These are phyloP conservation scores for Mucor irregularis DNA, from an alignment of 371 early-diverging fungal genomes.

Conservation along the genomic window DNA sequence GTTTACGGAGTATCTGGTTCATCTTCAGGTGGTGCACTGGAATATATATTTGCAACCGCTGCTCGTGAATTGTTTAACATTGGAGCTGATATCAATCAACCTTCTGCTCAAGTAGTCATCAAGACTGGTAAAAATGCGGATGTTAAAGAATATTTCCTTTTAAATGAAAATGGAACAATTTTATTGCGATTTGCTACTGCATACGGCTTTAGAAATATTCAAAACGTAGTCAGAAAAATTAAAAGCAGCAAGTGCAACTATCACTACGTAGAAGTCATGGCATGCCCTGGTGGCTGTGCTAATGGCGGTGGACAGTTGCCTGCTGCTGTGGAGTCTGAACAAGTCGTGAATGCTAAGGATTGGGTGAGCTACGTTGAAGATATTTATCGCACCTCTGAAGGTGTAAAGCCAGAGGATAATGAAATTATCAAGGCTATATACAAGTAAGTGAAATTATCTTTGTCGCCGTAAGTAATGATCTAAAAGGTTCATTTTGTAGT, in stretches of 20 bases:
- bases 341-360: constrained; percentile 58
- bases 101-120: constrained; percentile 40
- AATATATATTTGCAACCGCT: constrained; percentile 82
- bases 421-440: constrained; percentile 54
- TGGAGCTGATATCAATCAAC: constrained; percentile 22
- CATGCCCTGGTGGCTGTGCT: constrained; percentile 91
- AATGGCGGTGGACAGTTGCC: constrained; percentile 88
- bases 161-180: constrained; percentile 46
- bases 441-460: no score
- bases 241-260: constrained; percentile 70
- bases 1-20: constrained; percentile 72
- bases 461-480: no score
- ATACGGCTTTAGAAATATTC: constrained; percentile 97
- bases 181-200: constrained; percentile 79
- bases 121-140: constrained; percentile 82
- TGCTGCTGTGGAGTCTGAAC: constrained; percentile 34
- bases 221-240: constrained; percentile 89
- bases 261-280: constrained; percentile 97
- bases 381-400: constrained; percentile 54
- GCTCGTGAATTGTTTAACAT: constrained; percentile 77
- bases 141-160: constrained; percentile 69
- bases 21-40: constrained; percentile 89
- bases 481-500: constrained; percentile 15
- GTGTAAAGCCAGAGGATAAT: constrained; percentile 60
- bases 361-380: constrained; percentile 61